phyloP scores from a whole-genome alignment of 179 eudicot species.

The Silene noctiflora region DNA sequence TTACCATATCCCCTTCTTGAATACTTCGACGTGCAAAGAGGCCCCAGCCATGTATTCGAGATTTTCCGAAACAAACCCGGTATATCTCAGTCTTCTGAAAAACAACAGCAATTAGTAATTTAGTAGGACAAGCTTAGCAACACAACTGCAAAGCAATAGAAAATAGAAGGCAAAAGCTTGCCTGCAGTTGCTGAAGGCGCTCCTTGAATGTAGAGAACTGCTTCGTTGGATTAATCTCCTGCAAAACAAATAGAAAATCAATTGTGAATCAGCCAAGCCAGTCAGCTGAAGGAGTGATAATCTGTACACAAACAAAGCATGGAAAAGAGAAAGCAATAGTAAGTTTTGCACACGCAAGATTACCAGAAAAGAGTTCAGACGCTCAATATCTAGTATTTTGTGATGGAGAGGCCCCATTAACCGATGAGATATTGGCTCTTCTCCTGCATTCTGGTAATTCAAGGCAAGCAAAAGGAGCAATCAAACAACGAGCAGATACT shows the following conservation, averaged over 20 bases:
- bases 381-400: constrained; percentile 60
- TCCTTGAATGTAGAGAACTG: constrained; percentile 59
- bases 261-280: constrained; percentile 15
- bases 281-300: background rate
- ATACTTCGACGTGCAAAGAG: constrained; percentile 84
- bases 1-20: constrained; percentile 98
- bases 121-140: constrained; percentile 14
- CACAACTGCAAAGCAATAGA: background rate
- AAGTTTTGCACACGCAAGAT: constrained; percentile 14
- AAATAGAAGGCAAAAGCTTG: constrained; percentile 27
- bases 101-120: constrained; percentile 18
- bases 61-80: constrained; percentile 86
- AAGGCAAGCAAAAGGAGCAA: constrained; percentile 6
- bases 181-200: constrained; percentile 69
- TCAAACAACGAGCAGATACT: background rate
- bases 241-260: constrained; percentile 17
- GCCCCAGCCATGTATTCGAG: constrained; percentile 98
- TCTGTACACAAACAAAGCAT: constrained; percentile 14
- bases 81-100: constrained; percentile 63
- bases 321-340: background rate
- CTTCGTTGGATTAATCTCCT: constrained; percentile 46
- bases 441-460: constrained; percentile 38
- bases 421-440: constrained; percentile 61
- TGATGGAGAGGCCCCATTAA: constrained; percentile 74
- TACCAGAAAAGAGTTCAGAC: constrained; percentile 45